Evolutionary conservation across 176 grass and related monocot genomes (phyloP), one percentile per base, ranked within the genome.

Genomic region (Elaeis guineensis): DNA sequence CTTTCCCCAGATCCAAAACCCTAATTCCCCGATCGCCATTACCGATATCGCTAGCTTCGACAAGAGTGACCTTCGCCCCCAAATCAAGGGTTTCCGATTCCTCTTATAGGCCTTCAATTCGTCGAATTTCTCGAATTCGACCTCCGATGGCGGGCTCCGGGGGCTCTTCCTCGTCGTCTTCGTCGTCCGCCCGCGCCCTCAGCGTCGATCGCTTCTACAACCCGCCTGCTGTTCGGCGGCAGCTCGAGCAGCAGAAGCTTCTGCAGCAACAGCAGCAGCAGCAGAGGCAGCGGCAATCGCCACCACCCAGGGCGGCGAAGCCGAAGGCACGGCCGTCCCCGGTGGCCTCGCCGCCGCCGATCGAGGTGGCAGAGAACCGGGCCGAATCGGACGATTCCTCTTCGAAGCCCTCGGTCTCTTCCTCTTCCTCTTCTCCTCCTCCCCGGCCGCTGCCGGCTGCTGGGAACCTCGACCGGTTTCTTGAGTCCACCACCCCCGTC

Each of bases 401-500:
- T 21, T 83, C 79, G 20, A 90, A 64, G 32, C 66, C 83, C 17
- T 86, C 75, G 24, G 69, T 72, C 1, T 80, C 83, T 56, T 21
- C 67, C 4, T 78, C 83, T 3, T 83, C 86, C 0, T 49, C 64
- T 2, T 55, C 67, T 21, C 68, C 78, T 1, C 32, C 57, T 59
- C 74, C 65, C 69, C 62, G 54, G 6, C 4, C 4, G 35, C 18
- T 50, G 4, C 49, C 6, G 8, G 29, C 16, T 14, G 63, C 64
- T 57, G 86, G 74, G 72, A 97, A 97, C 79, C 66, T 97, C 5
- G 78, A 97, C 72, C 77, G 84, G 53, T 89, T 97, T 72, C 76
- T 97, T 25, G 30, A 83, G 53, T 82, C 81, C 25, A 97, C 84
- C 1, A 97, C 83, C 18, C 92, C 92, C 1, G 80, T 75, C 1